Base-by-base conservation (phyloP, 257 asterid species). In the Solanum gracilifrons region DNA sequence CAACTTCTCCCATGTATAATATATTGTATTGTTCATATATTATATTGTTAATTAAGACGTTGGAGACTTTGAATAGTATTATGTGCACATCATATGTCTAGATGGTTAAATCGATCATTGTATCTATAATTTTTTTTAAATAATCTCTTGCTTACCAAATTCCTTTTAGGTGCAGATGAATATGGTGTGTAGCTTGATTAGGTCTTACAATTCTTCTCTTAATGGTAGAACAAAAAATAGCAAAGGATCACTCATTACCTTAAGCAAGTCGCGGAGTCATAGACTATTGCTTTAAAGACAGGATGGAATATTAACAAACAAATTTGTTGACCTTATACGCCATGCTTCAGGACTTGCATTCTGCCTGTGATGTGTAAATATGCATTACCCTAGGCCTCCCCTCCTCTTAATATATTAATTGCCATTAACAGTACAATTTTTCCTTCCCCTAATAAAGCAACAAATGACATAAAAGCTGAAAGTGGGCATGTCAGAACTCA, bases 401-500 rank as follows among this genome's bases (percentile, higher is more conserved):
- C 84, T 77, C 60, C 85, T 80, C 36, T 80, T 80, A 80, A 48
- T 31, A 48, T 31, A 80, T 48, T 29, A 15, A 43, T 37, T 7
- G 12, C 29, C 85, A 83, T 23, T 77, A 71, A 55, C 58, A 13
- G 69, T 39, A 60, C 46, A 75, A 33, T 75, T 83, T 55, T 46
- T 80, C 69, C 69, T 29, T 80, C 10, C 69, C 69, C 85, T 82
- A 82, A 66, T 71, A 84, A 43, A 82, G 64, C 74, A 88, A 82
- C 83, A 87, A 84, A 83, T 60, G 74, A 32, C 62, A 64, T n/a
- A 89, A 87, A 77, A 62, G 86, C 72, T 77, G 71, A 75, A 87
- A 36, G 88, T 83, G 58, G 75, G 77, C 82, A 77, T 20, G 85
- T 48, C 73, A 76, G 88, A 83, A 48, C 95, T 83, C 87, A 96